phyloP scores from a whole-genome alignment of 148 eudicot species.

The Vaccinium macrocarpon region DNA sequence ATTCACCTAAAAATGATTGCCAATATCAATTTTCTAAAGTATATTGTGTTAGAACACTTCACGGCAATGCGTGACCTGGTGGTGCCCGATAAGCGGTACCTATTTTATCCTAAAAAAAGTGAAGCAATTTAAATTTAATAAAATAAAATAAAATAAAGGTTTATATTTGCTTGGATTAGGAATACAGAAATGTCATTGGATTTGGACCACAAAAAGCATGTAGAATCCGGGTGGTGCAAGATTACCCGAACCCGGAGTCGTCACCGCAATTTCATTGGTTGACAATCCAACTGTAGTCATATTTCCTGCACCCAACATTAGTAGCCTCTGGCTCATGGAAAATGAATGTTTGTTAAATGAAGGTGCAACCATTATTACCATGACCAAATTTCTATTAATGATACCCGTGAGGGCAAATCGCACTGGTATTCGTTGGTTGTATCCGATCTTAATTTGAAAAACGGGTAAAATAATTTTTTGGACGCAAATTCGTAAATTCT shows the following conservation, averaged over 20 bases:
- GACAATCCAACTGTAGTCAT: not conserved
- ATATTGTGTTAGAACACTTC: too few relatives aligned
- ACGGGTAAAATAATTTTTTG: conserved; percentile 34
- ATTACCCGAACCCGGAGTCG: conserved; percentile 30
- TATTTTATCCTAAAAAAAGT: too few relatives aligned
- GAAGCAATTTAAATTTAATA: too few relatives aligned
- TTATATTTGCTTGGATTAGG: too few relatives aligned
- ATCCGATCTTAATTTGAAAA: conserved; percentile 23
- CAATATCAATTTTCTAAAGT: too few relatives aligned
- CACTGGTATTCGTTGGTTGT: conserved; percentile 23
- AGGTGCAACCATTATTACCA: conserved; percentile 59
- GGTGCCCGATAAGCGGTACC: too few relatives aligned
- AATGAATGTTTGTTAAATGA: conserved; percentile 72
- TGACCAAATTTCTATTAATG: conserved; percentile 22
- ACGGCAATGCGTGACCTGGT: too few relatives aligned
- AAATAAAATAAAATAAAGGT: too few relatives aligned
- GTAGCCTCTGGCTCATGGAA: conserved; percentile 60
- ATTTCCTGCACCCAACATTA: conserved; percentile 28
- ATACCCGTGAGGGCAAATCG: conserved; percentile 25
- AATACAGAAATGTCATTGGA: conserved; percentile 21
- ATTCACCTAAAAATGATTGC: too few relatives aligned
- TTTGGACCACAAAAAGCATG: conserved; percentile 53
- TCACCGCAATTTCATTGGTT: conserved; percentile 22
- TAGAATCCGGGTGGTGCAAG: conserved; percentile 59
- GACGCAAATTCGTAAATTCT: conserved; percentile 25